These are phyloP conservation scores for Neonectria punicea DNA, from an alignment of 2,329 filamentous ascomycete species.

Conservation along the genomic window DNA sequence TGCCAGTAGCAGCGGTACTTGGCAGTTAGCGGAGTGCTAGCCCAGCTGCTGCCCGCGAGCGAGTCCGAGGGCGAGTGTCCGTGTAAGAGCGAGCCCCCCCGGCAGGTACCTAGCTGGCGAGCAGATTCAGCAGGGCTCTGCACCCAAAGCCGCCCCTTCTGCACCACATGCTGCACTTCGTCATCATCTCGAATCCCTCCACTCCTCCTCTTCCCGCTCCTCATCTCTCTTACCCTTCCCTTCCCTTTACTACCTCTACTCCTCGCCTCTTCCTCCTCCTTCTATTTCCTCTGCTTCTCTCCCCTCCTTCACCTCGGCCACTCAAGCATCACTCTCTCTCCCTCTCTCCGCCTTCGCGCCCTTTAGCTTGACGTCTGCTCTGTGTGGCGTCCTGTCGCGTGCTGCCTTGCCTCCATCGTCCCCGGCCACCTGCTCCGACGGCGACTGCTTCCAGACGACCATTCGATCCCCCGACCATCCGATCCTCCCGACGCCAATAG, in stretches of 20 bases:
- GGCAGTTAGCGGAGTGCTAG: too few relatives aligned
- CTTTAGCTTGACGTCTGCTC: slow-evolving; percentile 26
- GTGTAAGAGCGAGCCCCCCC: slow-evolving; percentile 27
- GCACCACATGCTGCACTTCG: slow-evolving; percentile 43
- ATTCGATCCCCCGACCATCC: slow-evolving; percentile 26
- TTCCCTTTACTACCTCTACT: slow-evolving; percentile 33
- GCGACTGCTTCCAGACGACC: slow-evolving; percentile 39
- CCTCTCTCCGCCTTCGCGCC: slow-evolving; percentile 22
- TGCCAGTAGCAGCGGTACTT: background rate
- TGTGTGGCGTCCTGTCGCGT: slow-evolving; percentile 43
- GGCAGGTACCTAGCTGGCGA: background rate
- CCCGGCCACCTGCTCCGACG: slow-evolving; percentile 25
- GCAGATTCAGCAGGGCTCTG: background rate
- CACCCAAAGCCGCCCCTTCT: slow-evolving; percentile 30
- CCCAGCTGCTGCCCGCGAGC: background rate
- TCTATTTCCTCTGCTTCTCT: slow-evolving; percentile 25
- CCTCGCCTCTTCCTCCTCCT: slow-evolving; percentile 36
- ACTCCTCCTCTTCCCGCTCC: slow-evolving; percentile 30
- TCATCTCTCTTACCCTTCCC: slow-evolving; percentile 21
- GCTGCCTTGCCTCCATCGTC: slow-evolving; percentile 26
- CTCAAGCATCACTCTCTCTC: slow-evolving; percentile 32
- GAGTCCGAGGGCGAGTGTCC: slow-evolving; percentile 3
- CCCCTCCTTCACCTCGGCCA: slow-evolving; percentile 33
- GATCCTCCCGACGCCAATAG: slow-evolving; percentile 24
- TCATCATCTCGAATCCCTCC: slow-evolving; percentile 44